Base-by-base conservation (phyloP, 345 rosid genomes). In the Clarkia xantiana region DNA sequence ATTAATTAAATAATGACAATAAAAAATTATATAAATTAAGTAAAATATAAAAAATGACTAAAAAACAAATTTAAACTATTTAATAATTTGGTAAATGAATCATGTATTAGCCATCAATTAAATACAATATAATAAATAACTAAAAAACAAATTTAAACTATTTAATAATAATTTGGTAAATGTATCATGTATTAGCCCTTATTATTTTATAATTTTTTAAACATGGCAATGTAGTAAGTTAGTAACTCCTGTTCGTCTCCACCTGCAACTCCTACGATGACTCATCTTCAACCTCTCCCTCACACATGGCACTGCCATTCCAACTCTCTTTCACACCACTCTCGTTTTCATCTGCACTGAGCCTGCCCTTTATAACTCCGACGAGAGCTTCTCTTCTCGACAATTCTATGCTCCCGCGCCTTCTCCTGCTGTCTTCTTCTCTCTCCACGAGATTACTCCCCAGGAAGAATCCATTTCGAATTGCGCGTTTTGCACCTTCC, bases 371-470 rank as follows among this genome's bases (percentile, higher is more conserved):
- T 18, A 18, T 42, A 12, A 10, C 18, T 14, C 15, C 36, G 15
- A 17, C 36, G 15, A 17, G n/a, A 0, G 22, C 44, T 9, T 17
- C 14, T 18, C 45, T 3, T 41, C 10, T 9, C 17, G 2, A 2
- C 56, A 44, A 44, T 36, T 45, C 51, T 16, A 59, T 59, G 63
- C 57, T 59, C 55, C 49, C 56, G 7, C 42, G 56, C 2, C 57
- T 14, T 11, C 51, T 43, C 18, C 22, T 40, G 40, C 2, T 23
- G 42, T 42, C 47, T 3, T 49, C 23, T 53, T 51, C 47, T 12
- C 45, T 29, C 51, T 38, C 59, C 44, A 25, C 13, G 41, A 13
- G 18, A 22, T 5, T 18, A 16, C 61, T 43, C 39, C 54, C 17
- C 52, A 23, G 39, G 17, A n/a, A 34, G 17, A 34, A 41, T 39